These are phyloP conservation scores for Zalaria sp. DNA, from an alignment of 2,329 filamentous ascomycete genomes.

Conservation along the genomic window DNA sequence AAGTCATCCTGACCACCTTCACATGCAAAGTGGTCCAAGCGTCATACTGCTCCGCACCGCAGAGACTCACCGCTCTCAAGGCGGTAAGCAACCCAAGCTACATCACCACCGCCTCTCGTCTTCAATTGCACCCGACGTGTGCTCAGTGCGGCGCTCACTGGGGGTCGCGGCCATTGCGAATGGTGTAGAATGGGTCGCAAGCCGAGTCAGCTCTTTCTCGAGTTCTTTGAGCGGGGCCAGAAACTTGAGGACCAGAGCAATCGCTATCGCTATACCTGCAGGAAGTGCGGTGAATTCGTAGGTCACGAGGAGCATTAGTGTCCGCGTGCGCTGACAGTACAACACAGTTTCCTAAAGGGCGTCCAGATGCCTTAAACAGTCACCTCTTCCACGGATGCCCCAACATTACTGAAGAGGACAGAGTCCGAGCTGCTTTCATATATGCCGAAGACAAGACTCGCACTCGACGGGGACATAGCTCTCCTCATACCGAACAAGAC, in stretches of 20 bases:
- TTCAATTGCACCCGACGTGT: background rate
- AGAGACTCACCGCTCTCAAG: too few species aligned
- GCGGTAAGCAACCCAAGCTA: too few species aligned
- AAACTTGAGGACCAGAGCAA: constrained; percentile 86
- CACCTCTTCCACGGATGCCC: constrained; percentile 83
- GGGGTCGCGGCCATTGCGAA: background rate
- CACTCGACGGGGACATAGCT: constrained; percentile 28
- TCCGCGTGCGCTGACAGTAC: constrained; percentile 10
- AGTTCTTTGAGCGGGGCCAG: constrained; percentile 75
- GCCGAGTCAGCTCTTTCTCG: constrained; percentile 70
- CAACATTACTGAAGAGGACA: constrained; percentile 44
- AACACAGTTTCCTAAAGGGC: constrained; percentile 63
- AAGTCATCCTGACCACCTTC: too few species aligned
- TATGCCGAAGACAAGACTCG: background rate
- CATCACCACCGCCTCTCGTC: too few species aligned
- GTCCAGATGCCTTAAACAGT: constrained; percentile 66
- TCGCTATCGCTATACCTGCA: constrained; percentile 83
- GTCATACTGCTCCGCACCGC: too few species aligned
- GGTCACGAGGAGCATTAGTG: background rate
- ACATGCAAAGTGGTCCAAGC: too few species aligned
- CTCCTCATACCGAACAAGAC: constrained; percentile 13
- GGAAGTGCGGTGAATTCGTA: constrained; percentile 64
- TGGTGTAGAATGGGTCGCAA: constrained; percentile 54
- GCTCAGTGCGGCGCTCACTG: background rate
- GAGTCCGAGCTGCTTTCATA: constrained; percentile 24